Evolutionary conservation across 2,329 filamentous ascomycete genomes (phyloP).

Genomic region (Exophiala alcalophila): DNA sequence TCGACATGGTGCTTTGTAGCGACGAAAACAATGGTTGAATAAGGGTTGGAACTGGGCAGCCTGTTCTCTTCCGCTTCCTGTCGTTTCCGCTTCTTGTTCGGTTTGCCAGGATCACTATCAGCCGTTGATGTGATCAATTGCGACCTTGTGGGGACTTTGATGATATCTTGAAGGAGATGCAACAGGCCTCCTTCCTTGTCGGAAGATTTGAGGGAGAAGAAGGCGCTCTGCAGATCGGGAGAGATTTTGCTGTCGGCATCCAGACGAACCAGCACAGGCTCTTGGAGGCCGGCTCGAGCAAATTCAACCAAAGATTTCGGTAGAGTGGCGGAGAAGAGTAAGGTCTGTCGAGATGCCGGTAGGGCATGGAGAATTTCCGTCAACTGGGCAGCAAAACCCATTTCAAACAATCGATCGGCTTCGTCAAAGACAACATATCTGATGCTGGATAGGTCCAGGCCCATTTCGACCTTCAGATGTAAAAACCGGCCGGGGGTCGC

Average conservation of each 20-base stretch:
- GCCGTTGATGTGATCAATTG: conserved; percentile 46
- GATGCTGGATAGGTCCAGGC: conserved; percentile 82
- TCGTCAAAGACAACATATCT: conserved; percentile 97
- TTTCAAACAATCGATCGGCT: conserved; percentile 93
- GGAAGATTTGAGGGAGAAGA: conserved; percentile 86
- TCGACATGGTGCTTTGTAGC: conserved; percentile 98
- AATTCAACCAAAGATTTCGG: conserved; percentile 95
- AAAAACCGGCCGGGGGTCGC: conserved; percentile 94
- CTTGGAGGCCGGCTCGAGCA: conserved; percentile 85
- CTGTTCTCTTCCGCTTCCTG: conserved; percentile 52
- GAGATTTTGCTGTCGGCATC: conserved; percentile 96
- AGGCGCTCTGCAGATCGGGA: conserved; percentile 90
- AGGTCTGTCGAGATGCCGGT: conserved; percentile 78
- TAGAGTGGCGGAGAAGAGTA: conserved; percentile 92
- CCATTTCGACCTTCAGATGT: conserved; percentile 97
- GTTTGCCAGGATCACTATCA: conserved; percentile 44
- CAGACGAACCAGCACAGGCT: conserved; percentile 82
- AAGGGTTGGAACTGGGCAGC: conserved; percentile 55
- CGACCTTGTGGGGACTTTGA: conserved; percentile 74
- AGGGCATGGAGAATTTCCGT: conserved; percentile 89
- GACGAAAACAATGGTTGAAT: conserved; percentile 92
- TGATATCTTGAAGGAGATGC: conserved; percentile 84
- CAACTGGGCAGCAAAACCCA: conserved; percentile 94
- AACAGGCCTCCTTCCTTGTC: conserved; percentile 93
- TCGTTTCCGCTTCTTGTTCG: conserved; percentile 47